Evolutionary conservation across 768 basidiomycete genomes (phyloP).

Genomic region (Xanthoconium stramineum): DNA sequence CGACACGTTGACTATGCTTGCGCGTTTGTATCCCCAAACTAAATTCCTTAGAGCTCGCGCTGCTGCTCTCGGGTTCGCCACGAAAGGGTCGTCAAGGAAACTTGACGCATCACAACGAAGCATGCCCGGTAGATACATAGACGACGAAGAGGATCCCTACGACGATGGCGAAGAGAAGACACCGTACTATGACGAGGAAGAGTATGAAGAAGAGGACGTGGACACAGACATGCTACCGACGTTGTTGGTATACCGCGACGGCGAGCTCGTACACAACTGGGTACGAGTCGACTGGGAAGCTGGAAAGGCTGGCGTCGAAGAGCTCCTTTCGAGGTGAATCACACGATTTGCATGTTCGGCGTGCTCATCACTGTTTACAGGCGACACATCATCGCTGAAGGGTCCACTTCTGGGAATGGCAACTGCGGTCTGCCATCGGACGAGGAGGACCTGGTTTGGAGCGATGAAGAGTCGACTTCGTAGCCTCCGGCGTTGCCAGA

Average conservation of each 20-base stretch:
- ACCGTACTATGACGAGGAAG: conserved; percentile 38
- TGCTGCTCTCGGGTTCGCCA: conserved; percentile 69
- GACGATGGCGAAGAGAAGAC: conserved; percentile 34
- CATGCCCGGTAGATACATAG: conserved; percentile 31
- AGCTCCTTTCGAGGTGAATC: conserved; percentile 57
- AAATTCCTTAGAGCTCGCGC: conserved; percentile 87
- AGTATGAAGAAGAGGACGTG: conserved; percentile 57
- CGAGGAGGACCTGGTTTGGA: conserved; percentile 53
- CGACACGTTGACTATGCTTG: conserved; percentile 62
- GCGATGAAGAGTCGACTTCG: conserved; percentile 42
- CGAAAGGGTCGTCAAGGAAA: conserved; percentile 26
- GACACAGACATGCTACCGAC: conserved; percentile 81
- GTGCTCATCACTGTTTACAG: conserved; percentile 5
- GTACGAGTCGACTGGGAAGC: conserved; percentile 88
- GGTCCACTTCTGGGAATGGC: conserved; percentile 25
- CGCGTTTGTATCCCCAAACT: conserved; percentile 63
- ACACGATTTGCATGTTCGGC: neutral
- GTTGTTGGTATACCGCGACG: conserved; percentile 72
- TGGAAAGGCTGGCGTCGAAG: conserved; percentile 61
- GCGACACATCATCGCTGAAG: conserved; percentile 26
- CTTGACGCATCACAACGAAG: conserved; percentile 5
- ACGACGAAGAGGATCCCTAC: conserved; percentile 45
- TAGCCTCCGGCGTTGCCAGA: neutral
- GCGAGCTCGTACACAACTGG: conserved; percentile 86
- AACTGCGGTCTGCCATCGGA: conserved; percentile 48